phyloP scores from a whole-genome alignment of 2,329 filamentous ascomycete species.

The Nannizziopsis arthrosporioides region DNA sequence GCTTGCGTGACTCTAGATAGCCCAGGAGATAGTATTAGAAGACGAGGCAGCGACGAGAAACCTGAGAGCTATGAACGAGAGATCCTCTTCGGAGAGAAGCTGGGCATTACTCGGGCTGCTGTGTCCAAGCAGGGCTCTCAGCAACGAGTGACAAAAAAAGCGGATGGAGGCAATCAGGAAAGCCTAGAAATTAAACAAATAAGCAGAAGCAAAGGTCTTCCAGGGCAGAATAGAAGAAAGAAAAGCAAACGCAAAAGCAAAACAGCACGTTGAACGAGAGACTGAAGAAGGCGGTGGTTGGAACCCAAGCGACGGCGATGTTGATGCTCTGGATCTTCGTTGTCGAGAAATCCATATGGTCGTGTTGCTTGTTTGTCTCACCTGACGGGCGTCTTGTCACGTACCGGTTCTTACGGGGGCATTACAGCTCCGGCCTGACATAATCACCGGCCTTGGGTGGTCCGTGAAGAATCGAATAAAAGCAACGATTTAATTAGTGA shows the following conservation, averaged over 20 bases:
- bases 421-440: background rate
- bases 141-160: background rate
- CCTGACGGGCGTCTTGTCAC: background rate
- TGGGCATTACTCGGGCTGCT: background rate
- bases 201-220: background rate
- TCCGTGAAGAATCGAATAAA: too few relatives aligned
- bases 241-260: background rate
- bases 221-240: background rate
- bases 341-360: conserved; percentile 3
- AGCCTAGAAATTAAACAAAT: background rate
- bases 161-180: background rate
- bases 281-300: background rate
- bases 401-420: background rate
- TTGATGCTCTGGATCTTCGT: conserved; percentile 6
- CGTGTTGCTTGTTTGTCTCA: background rate
- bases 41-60: background rate
- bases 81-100: background rate
- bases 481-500: too few relatives aligned
- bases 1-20: background rate
- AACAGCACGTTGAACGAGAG: conserved; percentile 7
- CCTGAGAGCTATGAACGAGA: background rate
- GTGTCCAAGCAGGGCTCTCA: too few relatives aligned
- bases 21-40: background rate
- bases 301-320: background rate
- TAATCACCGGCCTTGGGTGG: background rate